Base-by-base conservation (phyloP, 768 basidiomycete genomes). In the Leucocoprinus leucothites region DNA sequence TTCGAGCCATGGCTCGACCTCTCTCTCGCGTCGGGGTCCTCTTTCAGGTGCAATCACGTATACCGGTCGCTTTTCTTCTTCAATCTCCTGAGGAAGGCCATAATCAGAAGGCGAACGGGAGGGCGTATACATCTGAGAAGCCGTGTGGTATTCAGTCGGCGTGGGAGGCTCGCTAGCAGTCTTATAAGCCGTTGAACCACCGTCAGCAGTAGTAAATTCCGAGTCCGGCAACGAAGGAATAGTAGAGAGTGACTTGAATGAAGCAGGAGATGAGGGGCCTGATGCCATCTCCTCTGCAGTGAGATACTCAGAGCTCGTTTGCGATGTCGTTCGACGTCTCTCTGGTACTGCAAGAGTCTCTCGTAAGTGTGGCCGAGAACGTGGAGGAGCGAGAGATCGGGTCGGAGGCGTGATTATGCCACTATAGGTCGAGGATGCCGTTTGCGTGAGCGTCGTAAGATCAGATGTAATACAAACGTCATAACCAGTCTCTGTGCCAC, bases 401-500 rank as follows among this genome's bases (percentile, higher is more conserved):
- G 49, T 40, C 13, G 65, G 64, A 5, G 73, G 71, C 1, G 74
- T 69, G n/a, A 70, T 65, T 0, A 71, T 66, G 25, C 64, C 67
- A 18, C 64, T 61, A 9, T 63, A 63, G 22, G 63, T 69, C 18
- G 63, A 64, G 24, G 47, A 59, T 18, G 59, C 63, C 38, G 64
- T 60, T 3, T 71, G 73, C 2, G 67, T 69, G 9, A 68, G 64
- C 45, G 65, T 65, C n/a, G 74, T 77, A 22, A 81, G 63, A 58
- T 82, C 80, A 6, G 80, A 82, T 8, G 80, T 80, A 1, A 67
- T 69, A 59, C 80, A 82, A 14, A 82, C 65, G 59, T 82, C 79
- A 59, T 81, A 81, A 13, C 80, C 80, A 19, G 77, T 80, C 62
- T 80, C 77, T 60, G 73, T 74, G 14, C 74, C 75, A 16, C 69